Conservation (phyloP, 1,284 basidiomycete species). For the Pseudomicrostroma phylloplanum region DNA sequence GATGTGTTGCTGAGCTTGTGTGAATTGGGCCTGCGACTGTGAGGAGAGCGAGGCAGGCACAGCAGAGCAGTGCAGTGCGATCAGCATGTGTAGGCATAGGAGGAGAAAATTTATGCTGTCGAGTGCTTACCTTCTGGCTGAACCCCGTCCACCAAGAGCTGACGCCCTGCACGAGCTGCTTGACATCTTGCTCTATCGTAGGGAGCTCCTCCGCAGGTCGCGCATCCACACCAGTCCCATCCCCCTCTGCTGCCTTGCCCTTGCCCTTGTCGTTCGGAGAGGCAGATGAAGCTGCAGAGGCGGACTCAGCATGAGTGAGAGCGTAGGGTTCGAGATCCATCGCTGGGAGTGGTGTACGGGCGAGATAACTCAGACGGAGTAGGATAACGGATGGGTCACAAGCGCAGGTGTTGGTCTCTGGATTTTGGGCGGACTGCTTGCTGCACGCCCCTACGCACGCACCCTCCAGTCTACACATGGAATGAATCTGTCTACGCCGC, state of each 20-base stretch:
- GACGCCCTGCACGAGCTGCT: constrained; percentile 38
- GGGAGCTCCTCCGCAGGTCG: constrained; percentile 8
- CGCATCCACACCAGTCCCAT: not conserved
- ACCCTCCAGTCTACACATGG: too few relatives aligned
- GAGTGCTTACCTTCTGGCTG: constrained; percentile 29
- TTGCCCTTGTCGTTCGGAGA: not conserved
- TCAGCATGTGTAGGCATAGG: constrained; percentile 65
- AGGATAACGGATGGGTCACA: too few relatives aligned
- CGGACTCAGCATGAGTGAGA: not conserved
- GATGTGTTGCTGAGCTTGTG: constrained; percentile 31
- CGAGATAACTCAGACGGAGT: too few relatives aligned
- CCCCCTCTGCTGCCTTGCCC: not conserved
- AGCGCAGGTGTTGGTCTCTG: too few relatives aligned
- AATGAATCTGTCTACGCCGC: too few relatives aligned
- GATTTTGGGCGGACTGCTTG: too few relatives aligned
- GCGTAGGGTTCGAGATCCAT: constrained; percentile 1
- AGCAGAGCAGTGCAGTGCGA: constrained; percentile 57
- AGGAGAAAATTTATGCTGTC: constrained; percentile 56
- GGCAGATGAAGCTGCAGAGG: not conserved
- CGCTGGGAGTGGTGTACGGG: too few relatives aligned
- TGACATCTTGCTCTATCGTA: constrained; percentile 39
- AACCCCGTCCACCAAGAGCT: constrained; percentile 45
- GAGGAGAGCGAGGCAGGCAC: not conserved
- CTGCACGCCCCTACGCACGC: too few relatives aligned
- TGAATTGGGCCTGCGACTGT: constrained; percentile 21